phyloP scores from a whole-genome alignment of 768 basidiomycete genomes.

The Suillus subluteus region DNA sequence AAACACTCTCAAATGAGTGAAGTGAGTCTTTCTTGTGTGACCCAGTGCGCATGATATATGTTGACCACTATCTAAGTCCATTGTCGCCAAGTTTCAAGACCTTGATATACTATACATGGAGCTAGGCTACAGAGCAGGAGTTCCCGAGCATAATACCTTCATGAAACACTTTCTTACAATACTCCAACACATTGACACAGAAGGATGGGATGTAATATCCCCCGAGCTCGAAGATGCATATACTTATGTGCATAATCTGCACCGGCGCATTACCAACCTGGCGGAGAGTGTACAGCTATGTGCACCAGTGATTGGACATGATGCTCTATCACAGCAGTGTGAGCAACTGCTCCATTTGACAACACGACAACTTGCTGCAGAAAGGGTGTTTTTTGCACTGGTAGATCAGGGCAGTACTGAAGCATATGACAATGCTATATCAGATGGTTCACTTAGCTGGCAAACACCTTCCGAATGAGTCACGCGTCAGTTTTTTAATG shows the following conservation, averaged over 20 bases:
- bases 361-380: not conserved
- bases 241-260: not conserved
- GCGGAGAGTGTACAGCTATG: not conserved
- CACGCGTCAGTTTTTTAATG: not conserved
- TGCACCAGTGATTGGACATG: not conserved
- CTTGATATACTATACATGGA: not conserved
- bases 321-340: not conserved
- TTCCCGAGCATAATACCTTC: not conserved
- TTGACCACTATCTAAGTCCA: conserved; percentile 1
- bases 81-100: not conserved
- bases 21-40: not conserved
- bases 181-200: not conserved
- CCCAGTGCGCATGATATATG: not conserved
- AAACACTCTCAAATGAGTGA: not conserved
- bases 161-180: not conserved
- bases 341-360: not conserved
- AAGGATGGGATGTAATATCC: conserved; percentile 1
- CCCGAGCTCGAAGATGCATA: not conserved
- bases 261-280: not conserved
- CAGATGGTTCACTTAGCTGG: not conserved
- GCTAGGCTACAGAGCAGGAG: not conserved
- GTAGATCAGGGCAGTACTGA: not conserved
- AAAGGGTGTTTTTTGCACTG: not conserved
- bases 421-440: not conserved
- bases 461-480: not conserved